phyloP scores from a whole-genome alignment of 305 asterid genomes.

The Fraxinus latifolia region DNA sequence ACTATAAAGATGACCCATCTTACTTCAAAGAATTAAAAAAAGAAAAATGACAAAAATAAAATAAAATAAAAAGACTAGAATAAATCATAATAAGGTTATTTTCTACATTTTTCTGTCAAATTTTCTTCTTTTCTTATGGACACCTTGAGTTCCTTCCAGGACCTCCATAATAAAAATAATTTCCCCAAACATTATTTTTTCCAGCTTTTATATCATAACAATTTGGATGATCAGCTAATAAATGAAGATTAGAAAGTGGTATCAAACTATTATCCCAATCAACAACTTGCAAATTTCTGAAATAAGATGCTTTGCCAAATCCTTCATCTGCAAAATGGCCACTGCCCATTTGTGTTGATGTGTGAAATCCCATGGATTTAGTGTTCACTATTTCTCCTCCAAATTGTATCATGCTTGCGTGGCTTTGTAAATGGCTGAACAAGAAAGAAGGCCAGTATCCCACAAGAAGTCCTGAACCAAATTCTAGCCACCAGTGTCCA shows the following conservation, averaged over 20 bases:
- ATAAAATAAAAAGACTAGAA: background rate
- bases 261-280: background rate
- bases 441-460: slow-evolving; percentile 21
- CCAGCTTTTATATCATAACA: background rate
- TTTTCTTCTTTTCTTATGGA: background rate
- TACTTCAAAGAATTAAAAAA: background rate
- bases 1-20: background rate
- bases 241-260: background rate
- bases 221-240: background rate
- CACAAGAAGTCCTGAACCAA: slow-evolving; percentile 12
- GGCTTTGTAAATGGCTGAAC: slow-evolving; percentile 8
- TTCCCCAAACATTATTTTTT: background rate
- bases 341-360: background rate
- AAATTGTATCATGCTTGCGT: background rate
- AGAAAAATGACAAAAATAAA: too few species aligned
- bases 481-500: slow-evolving; percentile 25
- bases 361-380: background rate
- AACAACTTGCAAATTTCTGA: background rate
- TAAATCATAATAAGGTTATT: background rate
- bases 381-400: background rate
- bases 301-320: background rate
- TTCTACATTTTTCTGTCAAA: background rate
- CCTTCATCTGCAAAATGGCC: background rate
- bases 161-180: background rate
- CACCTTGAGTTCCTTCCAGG: background rate